Evolutionary conservation across 345 rosid genomes (phyloP).

Genomic region (Stellera chamaejasme): DNA sequence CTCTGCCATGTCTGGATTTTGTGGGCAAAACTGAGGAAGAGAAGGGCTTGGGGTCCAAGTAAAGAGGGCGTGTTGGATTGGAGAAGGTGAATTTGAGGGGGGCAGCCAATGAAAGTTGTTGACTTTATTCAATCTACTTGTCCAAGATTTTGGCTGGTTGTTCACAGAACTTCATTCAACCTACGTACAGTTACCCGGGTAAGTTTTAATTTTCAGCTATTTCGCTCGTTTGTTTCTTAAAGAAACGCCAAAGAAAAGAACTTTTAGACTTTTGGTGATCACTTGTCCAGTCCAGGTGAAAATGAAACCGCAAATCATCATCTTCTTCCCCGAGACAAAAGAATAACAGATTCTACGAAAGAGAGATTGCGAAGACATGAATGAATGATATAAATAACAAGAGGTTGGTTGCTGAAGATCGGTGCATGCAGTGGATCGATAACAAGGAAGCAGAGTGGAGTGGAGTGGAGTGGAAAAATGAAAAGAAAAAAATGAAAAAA

Average conservation of each 20-base stretch:
- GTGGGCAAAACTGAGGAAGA: slow-evolving; percentile 17
- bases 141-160: slow-evolving; percentile 19
- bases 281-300: neutral
- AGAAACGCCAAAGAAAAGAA: neutral
- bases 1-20: slow-evolving; percentile 22
- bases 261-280: too few species aligned
- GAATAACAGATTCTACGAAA: too few species aligned
- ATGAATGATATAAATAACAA: too few species aligned
- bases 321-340: slow-evolving; percentile 5
- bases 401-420: too few species aligned
- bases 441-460: too few species aligned
- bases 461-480: too few species aligned
- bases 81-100: slow-evolving; percentile 22
- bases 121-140: slow-evolving; percentile 16
- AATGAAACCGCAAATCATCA: neutral
- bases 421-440: too few species aligned
- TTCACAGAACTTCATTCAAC: slow-evolving; percentile 35
- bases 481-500: too few species aligned
- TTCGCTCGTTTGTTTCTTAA: neutral
- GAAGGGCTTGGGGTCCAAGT: slow-evolving; percentile 42
- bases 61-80: slow-evolving; percentile 22
- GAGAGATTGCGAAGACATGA: too few species aligned
- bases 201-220: slow-evolving; percentile 6
- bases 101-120: too few species aligned
- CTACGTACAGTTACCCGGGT: slow-evolving; percentile 31